Evolutionary conservation across 345 rosid species (phyloP).

Genomic region (Nasturtium officinale): DNA sequence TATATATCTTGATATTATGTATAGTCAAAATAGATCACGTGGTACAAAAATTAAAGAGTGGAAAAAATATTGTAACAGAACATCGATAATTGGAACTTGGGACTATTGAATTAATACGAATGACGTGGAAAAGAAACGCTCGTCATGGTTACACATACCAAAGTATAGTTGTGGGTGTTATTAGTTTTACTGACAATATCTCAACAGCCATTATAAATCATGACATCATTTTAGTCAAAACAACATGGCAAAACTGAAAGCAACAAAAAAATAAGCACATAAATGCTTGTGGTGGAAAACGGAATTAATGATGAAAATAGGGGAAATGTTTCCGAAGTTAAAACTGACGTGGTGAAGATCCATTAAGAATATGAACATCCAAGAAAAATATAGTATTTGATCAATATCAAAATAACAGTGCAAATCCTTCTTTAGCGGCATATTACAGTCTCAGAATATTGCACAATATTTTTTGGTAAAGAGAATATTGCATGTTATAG

Average conservation of each 20-base stretch:
- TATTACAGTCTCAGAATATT: no score
- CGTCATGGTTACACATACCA: constrained; percentile 19
- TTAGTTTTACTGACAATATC: not conserved
- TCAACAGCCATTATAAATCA: not conserved
- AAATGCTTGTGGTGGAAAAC: not conserved
- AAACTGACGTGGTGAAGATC: not conserved
- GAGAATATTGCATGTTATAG: no score
- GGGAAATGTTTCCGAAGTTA: not conserved
- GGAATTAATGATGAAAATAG: not conserved
- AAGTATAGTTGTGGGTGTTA: not conserved
- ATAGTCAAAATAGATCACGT: not conserved
- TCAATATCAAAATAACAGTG: no score
- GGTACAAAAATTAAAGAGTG: not conserved
- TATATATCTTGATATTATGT: no score
- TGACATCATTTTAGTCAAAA: constrained; percentile 14
- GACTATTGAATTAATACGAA: not conserved
- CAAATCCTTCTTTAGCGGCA: no score
- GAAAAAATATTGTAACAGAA: not conserved
- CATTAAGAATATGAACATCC: not conserved
- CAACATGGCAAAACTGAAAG: not conserved
- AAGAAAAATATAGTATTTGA: no score
- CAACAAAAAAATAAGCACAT: not conserved
- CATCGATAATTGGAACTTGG: not conserved
- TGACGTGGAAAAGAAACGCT: constrained; percentile 18
- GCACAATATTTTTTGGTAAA: no score